phyloP scores from a whole-genome alignment of 176 grass and related monocot genomes.

The Tillandsia fasciculata region DNA sequence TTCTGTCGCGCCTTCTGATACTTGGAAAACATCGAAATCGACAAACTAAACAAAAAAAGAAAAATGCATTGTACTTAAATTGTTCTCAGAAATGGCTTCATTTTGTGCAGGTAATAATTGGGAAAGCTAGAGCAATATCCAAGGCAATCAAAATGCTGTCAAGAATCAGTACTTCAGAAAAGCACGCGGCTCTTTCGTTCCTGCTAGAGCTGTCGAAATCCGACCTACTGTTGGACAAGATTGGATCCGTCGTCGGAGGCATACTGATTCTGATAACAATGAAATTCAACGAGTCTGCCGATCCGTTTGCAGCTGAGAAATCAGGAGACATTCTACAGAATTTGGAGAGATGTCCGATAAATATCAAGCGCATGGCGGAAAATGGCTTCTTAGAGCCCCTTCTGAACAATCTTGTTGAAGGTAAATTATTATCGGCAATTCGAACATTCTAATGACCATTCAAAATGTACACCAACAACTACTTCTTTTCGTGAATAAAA shows the following conservation, averaged over 20 bases:
- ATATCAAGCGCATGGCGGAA: constrained; percentile 88
- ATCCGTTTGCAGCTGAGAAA: constrained; percentile 44
- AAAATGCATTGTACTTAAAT: background rate
- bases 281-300: constrained; percentile 58
- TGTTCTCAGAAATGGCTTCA: constrained; percentile 10
- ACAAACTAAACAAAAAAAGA: background rate
- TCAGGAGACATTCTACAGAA: constrained; percentile 54
- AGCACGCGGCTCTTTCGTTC: constrained; percentile 49
- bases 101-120: constrained; percentile 60
- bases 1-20: too few relatives aligned
- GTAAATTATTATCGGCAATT: constrained; percentile 18
- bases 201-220: constrained; percentile 70
- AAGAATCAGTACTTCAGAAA: constrained; percentile 44
- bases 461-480: background rate
- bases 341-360: constrained; percentile 64
- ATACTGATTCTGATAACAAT: constrained; percentile 68
- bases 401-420: constrained; percentile 60
- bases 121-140: constrained; percentile 58
- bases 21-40: background rate
- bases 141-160: constrained; percentile 49
- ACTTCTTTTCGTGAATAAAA: constrained; percentile 5
- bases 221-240: constrained; percentile 40
- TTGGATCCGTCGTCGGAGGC: constrained; percentile 46
- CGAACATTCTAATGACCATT: too few relatives aligned
- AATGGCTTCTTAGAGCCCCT: constrained; percentile 85